Evolutionary conservation across 2,329 filamentous ascomycete genomes (phyloP).

Genomic region (Fusarium neocosmosporiellum): DNA sequence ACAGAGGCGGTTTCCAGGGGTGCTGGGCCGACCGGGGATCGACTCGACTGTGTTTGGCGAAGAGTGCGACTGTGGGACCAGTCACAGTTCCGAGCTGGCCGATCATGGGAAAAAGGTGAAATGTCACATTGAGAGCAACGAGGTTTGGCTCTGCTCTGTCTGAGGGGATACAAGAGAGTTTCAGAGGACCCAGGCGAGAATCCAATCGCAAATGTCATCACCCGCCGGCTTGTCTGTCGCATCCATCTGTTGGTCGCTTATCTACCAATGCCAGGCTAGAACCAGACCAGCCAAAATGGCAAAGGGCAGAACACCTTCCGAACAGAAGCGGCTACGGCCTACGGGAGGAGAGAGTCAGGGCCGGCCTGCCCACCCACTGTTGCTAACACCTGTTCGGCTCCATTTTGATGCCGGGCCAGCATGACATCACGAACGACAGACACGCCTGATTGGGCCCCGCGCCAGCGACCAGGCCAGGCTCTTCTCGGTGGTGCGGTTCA

Average conservation of each 20-base stretch:
- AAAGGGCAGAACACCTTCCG: conserved; percentile 20
- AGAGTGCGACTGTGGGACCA: conserved; percentile 1
- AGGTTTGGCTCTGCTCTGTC: not conserved
- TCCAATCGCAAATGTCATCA: conserved; percentile 17
- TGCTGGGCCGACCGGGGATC: not conserved
- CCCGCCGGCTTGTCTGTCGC: conserved; percentile 10
- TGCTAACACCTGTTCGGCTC: not conserved
- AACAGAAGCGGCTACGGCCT: conserved; percentile 24
- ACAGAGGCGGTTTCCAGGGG: not conserved
- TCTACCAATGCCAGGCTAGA: conserved; percentile 26
- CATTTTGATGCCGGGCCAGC: not conserved
- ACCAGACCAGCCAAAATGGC: not conserved
- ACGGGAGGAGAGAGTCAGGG: conserved; percentile 15
- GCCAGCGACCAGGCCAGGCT: conserved; percentile 14
- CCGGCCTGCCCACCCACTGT: not conserved
- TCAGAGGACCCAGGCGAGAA: not conserved
- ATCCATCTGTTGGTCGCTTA: conserved; percentile 24
- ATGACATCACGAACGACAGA: conserved; percentile 34
- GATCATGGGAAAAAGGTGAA: not conserved
- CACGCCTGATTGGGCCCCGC: conserved; percentile 24
- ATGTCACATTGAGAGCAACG: not conserved
- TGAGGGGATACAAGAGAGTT: conserved; percentile 5
- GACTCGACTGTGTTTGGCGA: conserved; percentile 7
- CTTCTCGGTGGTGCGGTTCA: conserved; percentile 41
- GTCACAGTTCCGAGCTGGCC: not conserved